Evolutionary conservation across 78 protist genomes (phyloP).

Genomic region (Protostelium mycophagum): DNA sequence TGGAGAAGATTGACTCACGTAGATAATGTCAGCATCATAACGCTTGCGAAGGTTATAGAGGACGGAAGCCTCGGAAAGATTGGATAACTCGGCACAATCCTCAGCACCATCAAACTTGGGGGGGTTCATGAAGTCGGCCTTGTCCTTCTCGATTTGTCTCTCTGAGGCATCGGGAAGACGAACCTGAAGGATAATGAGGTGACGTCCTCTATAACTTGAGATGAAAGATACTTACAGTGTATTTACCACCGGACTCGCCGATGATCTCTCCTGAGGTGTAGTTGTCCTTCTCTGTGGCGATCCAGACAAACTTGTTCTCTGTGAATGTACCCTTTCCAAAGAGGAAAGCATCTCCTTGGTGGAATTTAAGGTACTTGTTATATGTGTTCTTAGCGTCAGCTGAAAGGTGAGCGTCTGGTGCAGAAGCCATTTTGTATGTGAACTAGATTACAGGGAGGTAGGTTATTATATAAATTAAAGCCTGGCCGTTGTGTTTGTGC

Average conservation of each 20-base stretch:
- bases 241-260: not conserved
- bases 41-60: slow-evolving; percentile 81
- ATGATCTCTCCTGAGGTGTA: not conserved
- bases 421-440: not conserved
- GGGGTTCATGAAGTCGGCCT: slow-evolving; percentile 73
- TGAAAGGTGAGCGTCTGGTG: not conserved
- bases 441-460: too few species aligned
- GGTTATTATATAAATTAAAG: too few species aligned
- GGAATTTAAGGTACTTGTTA: not conserved
- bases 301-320: not conserved
- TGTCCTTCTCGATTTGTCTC: slow-evolving; percentile 43
- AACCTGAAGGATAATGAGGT: not conserved
- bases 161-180: slow-evolving; percentile 16
- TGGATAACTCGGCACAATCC: slow-evolving; percentile 83
- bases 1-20: slow-evolving; percentile 33
- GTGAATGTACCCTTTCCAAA: not conserved
- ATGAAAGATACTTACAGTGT: not conserved
- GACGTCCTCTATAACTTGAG: not conserved
- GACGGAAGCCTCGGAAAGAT: slow-evolving; percentile 86
- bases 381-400: not conserved
- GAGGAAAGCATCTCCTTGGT: not conserved
- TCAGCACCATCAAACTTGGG: slow-evolving; percentile 81
- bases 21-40: slow-evolving; percentile 73
- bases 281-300: not conserved
- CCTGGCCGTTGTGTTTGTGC: too few species aligned